Base-by-base conservation (phyloP, 306 rosid species). In the Albizia julibrissin region DNA sequence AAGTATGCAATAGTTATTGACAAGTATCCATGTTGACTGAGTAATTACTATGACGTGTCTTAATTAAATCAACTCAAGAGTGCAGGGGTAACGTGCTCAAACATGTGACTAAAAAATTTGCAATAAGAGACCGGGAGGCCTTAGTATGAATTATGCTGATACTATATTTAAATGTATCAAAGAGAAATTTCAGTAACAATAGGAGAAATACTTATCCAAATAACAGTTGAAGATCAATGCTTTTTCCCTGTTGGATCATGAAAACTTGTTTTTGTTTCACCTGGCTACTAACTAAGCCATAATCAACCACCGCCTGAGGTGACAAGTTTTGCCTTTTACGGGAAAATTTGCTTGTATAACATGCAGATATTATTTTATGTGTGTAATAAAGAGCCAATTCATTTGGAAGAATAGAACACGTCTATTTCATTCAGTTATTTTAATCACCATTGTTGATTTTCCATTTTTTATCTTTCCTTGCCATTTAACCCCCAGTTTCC, bases 401-500 rank as follows among this genome's bases (percentile, higher is more conserved):
- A 52, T 39, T 62, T 33, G 73, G 78, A 68, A 75, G 50, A 69
- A 62, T 43, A 21, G 27, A 4, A 69, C 18, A 58, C 34, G 16
- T 54, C 37, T 10, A 69, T 69, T 65, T 75, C 14, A 21, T 68
- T 39, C 26, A 40, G n/a, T 73, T 67, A 46, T 11, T 58, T 68
- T 19, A 13, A 47, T 26, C 46, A 34, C 24, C 37, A 40, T 74
- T 50, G 31, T n/a, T 69, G 18, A 44, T 75, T 44, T 62, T 43
- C 69, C 66, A n/a, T 72, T 79, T 66, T 31, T 70, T 29, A 12
- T 72, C 65, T 27, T 43, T 79, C 50, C 74, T 71, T 76, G 64
- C 69, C 65, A 50, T 69, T 40, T 42, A 69, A 50, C 19, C 76
- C 77, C 62, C 71, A 52, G 44, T 75, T 47, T n/a, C 15, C 59